phyloP scores from a whole-genome alignment of 2,329 filamentous ascomycete genomes.

The Dothistroma septosporum region DNA sequence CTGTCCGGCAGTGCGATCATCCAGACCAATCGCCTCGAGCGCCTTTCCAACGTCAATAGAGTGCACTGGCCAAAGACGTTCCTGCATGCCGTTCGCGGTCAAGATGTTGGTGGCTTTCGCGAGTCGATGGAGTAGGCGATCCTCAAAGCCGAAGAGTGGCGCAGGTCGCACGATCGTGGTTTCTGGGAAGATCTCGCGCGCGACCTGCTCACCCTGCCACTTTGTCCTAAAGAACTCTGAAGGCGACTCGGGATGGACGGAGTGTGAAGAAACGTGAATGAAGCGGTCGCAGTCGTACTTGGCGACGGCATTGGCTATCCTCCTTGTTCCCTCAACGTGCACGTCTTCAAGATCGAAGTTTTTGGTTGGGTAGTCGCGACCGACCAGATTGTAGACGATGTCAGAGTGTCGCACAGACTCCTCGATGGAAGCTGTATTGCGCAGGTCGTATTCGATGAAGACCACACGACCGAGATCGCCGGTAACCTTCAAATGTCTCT shows the following conservation, averaged over 20 bases:
- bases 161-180: conserved; percentile 94
- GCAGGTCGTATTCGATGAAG: conserved; percentile 92
- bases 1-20: conserved; percentile 83
- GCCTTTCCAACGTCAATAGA: conserved; percentile 86
- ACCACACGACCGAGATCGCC: conserved; percentile 86
- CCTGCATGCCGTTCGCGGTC: conserved; percentile 88
- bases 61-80: conserved; percentile 88
- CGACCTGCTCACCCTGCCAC: conserved; percentile 76
- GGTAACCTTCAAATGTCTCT: conserved; percentile 93
- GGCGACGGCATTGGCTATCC: conserved; percentile 88
- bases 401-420: conserved; percentile 96
- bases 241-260: conserved; percentile 71
- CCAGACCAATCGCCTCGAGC: conserved; percentile 83
- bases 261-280: conserved; percentile 95
- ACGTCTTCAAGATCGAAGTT: conserved; percentile 94
- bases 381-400: conserved; percentile 93
- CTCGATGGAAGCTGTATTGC: conserved; percentile 92
- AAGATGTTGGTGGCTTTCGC: conserved; percentile 76
- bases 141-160: conserved; percentile 92
- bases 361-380: conserved; percentile 95
- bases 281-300: conserved; percentile 98
- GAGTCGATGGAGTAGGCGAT: conserved; percentile 81
- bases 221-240: conserved; percentile 93
- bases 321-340: conserved; percentile 84
- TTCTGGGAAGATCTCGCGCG: conserved; percentile 86